Evolutionary conservation across 2,329 filamentous ascomycete species (phyloP), one percentile per base, ranked within the genome.

Genomic region (Hymenoscyphus fraxineus): DNA sequence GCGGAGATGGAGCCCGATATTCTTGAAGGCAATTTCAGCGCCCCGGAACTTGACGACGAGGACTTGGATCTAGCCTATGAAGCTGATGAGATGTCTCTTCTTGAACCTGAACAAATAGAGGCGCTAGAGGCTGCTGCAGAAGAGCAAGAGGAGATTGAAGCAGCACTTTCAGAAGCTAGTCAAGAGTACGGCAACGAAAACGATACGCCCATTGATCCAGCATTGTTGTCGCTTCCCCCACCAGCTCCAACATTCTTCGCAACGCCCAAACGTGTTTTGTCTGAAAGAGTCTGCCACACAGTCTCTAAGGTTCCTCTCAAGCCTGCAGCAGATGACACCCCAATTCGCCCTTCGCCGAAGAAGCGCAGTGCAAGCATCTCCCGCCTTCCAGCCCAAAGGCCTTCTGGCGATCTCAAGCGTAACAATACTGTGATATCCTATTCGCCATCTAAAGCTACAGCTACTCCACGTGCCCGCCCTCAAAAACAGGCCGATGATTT

Each of bases 261-360:
- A 10, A 74, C 73, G 12, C 73, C 70, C 56, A 73, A 72, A 59
- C 70, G 70, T 40, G 59, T 73, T 56, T 63, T 72, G 4, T 65
- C 68, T 9, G 69, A 76, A 62, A 63, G 80, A 55, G 79, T 82
- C n/a, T 85, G 89, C 67, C 85, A 90, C 75, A 93, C 91, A 0
- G 87, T 91, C 0, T 90, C 88, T 32, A 93, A 93, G 77, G 86
- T 93, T 4, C 90, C 90, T 1, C 78, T 93, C 51, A 92, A 91
- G 75, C 80, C 86, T 3, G 87, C 87, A 31, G 88, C 79, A 15
- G 77, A 81, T 6, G 74, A 80, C 1, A 81, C 80, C 9, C 80
- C 81, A 15, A 69, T 73, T 63, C 68, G 68, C 56, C 65, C 68
- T 44, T 70, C 58, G 65, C 80, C 69, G 79, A 78, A 66, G 59